A percentile compares a stretch with the other conserved stretches of the same genome.
These are phyloP conservation scores for Coemansia aciculifera DNA, from an alignment of 192 early-diverging fungal species.

Conservation along the genomic window DNA sequence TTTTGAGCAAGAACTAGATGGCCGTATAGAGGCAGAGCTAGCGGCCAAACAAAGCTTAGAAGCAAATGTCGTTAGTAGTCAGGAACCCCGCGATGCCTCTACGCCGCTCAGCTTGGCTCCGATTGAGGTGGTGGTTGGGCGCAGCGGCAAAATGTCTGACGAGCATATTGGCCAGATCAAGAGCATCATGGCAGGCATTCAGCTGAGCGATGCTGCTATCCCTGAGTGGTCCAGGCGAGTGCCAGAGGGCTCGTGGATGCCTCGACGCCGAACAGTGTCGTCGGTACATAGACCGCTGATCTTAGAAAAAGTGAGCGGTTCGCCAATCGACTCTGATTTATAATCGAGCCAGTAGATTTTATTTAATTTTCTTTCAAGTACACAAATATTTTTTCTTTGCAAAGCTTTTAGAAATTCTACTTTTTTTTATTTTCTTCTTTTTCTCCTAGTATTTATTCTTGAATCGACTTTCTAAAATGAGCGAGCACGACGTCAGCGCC, in stretches of 20 bases:
- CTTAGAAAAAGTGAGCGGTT: neutral
- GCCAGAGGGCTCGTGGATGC: constrained; percentile 48
- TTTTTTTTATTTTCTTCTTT: too few relatives aligned
- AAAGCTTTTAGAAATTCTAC: neutral
- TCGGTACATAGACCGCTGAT: constrained; percentile 7
- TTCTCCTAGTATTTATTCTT: neutral
- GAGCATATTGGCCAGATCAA: constrained; percentile 42
- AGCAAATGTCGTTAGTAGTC: neutral
- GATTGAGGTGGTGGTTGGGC: constrained; percentile 17
- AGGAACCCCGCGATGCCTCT: too few relatives aligned
- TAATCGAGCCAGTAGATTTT: neutral
- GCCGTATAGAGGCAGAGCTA: constrained; percentile 22
- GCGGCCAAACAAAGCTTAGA: neutral
- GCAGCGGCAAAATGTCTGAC: constrained; percentile 25
- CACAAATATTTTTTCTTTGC: neutral
- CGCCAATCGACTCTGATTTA: constrained; percentile 1
- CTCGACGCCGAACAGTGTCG: constrained; percentile 18
- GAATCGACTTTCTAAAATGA: neutral
- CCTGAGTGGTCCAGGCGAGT: constrained; percentile 45
- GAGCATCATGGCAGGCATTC: constrained; percentile 43
- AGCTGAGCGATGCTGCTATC: constrained; percentile 34
- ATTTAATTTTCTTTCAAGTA: neutral
- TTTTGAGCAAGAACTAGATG: constrained; percentile 19
- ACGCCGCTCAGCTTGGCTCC: constrained; percentile 3
- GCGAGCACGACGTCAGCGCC: neutral